Base-by-base conservation (phyloP, 164 flowering plant genomes). In the Berberis thunbergii region DNA sequence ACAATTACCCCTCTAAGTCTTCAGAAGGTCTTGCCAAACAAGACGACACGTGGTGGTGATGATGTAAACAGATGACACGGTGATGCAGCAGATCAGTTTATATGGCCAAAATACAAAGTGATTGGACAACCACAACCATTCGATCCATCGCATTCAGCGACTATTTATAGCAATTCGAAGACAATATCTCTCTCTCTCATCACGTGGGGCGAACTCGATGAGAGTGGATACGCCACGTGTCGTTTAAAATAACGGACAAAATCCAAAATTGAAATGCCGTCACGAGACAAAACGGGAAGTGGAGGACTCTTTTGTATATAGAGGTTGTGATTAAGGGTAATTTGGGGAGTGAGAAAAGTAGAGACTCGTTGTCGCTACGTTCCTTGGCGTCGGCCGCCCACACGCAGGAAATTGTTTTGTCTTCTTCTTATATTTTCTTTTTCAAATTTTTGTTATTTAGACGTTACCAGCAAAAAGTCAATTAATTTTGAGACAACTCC, bases 371-470 rank as follows among this genome's bases (percentile, higher is more conserved):
- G 87, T 77, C 84, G 83, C 72, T 78, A 79, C 89, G 86, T 72
- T 84, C 77, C 77, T 64, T 77, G 84, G 88, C 88, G 86, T 80
- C 78, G 81, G 83, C 81, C 79, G 81, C 26, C 26, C 26, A 26
- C 88, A 85, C 89, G 86, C 89, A 76, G 81, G 81, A 69, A 44
- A 75, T 4, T 68, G 64, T 70, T 69, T 80, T 74, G 84, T 77
- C 76, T 75, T 49, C 70, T 70, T 68, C 49, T 4, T 0, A 46
- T 46, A 46, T 46, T 46, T 74, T 60, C 58, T 60, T 45, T 13
- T 7, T 7, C 39, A 2, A 49, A 55, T 49, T 48, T 60, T 39
- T 26, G 26, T 26, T 26, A 26, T 26, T 26, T 26, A 26, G 26
- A 26, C 0, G 0, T 26, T 26, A 0, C 26, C 26, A 26, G 26